Percentiles rank a stretch among this genome's conserved stretches.
These are phyloP conservation scores for Oryza nivara DNA, from an alignment of 176 grass and related monocot species.

Conservation along the genomic window DNA sequence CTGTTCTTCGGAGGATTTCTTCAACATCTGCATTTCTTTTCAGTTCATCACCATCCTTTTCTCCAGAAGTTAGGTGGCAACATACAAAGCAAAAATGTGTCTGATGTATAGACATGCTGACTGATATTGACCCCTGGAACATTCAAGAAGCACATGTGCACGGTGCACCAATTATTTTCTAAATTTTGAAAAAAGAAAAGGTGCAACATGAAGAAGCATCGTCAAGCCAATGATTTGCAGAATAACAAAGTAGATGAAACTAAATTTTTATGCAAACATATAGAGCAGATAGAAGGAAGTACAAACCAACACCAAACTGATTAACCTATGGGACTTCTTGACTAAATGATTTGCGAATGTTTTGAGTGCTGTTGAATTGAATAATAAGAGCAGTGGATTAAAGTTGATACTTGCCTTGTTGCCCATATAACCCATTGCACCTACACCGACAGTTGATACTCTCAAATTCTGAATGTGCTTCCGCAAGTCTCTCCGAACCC, in stretches of 20 bases:
- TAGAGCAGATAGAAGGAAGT: background rate
- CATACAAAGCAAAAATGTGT: conserved; percentile 89
- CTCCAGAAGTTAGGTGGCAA: conserved; percentile 82
- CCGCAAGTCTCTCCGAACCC: conserved; percentile 71
- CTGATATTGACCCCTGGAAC: conserved; percentile 90
- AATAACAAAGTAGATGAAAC: background rate
- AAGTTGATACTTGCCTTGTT: conserved; percentile 71
- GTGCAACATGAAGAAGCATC: background rate
- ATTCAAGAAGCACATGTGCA: conserved; percentile 39
- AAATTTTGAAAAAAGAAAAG: background rate
- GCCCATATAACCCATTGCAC: conserved; percentile 89
- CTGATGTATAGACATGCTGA: conserved; percentile 93
- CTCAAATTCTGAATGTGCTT: conserved; percentile 87
- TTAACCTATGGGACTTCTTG: background rate
- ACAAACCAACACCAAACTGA: background rate
- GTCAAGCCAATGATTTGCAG: background rate
- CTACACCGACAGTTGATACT: conserved; percentile 90
- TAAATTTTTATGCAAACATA: background rate
- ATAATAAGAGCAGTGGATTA: conserved; percentile 6
- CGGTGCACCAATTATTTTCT: conserved; percentile 4
- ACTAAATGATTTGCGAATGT: background rate
- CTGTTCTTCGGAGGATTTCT: conserved; percentile 77
- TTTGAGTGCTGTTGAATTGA: background rate
- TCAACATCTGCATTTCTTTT: conserved; percentile 85
- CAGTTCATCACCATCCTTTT: conserved; percentile 70